Base-by-base conservation (phyloP, 2,329 filamentous ascomycete species). In the Cytospora paraplurivora region DNA sequence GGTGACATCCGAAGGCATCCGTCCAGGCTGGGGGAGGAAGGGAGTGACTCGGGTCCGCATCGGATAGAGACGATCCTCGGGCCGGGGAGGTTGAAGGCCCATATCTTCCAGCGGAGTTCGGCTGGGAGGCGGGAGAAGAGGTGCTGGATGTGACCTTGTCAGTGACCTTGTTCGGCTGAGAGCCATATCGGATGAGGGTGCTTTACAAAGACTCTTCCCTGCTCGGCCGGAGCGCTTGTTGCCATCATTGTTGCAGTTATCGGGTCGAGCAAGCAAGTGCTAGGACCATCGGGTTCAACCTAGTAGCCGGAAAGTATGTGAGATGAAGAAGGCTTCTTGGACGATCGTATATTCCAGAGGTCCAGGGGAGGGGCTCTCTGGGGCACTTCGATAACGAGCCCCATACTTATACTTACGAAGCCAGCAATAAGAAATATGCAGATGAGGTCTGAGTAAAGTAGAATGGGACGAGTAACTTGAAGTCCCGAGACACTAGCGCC, bases 61-160 rank as follows among this genome's bases (percentile, higher is more conserved):
- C 72, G 74, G 35, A 82, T 71, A 1, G 78, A 74, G 33, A 83
- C 76, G 56, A 83, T 72, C 37, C 81, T 79, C 12, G 76, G 71
- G 15, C 71, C 69, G 0, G 79, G 77, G 19, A 81, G 71, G 67
- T 76, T 81, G 67, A 78, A 73, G 49, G 73, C 72, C 81, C 81
- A 83, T 56, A 83, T 80, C 62, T 75, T 78, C 32, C 82, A 71
- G 12, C 81, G 78, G 17, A 83, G 71, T 67, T 83, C 81, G 13
- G 75, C 68, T 1, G 81, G 81, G 1, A 83, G 78, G 50, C 69
- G 70, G 19, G 73, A 65, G 66, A 83, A 83, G 56, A 73, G 68
- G 53, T 72, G 75, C 81, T 83, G 66, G 27, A 32, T 15, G 11
- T 12, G 15, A 15, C 33, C 11, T 47, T 34, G 41, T 63, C 60